Conservation (phyloP, 306 rosid species). For the Sindora glabra region DNA sequence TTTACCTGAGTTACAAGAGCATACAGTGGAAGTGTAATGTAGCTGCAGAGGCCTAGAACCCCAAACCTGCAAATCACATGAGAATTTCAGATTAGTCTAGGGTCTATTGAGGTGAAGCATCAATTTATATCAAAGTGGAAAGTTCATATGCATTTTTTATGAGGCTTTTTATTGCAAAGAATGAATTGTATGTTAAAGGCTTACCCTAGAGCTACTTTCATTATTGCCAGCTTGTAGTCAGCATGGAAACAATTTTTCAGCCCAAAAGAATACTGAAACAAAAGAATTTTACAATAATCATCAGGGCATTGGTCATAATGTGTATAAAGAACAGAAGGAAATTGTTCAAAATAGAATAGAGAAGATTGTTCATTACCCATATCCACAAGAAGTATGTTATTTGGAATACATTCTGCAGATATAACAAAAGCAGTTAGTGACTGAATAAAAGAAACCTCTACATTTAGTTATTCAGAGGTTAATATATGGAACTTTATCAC, state of each 20-base stretch:
- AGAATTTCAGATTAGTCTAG: background rate
- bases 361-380: conserved; percentile 52
- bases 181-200: conserved; percentile 10
- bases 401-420: conserved; percentile 86
- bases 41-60: conserved; percentile 70
- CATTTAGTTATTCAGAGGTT: background rate
- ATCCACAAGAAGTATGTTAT: conserved; percentile 68
- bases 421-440: conserved; percentile 17
- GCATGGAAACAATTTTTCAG: conserved; percentile 64
- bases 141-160: no score
- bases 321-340: background rate
- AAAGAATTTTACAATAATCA: conserved; percentile 6
- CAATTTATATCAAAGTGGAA: no score
- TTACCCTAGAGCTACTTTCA: conserved; percentile 66
- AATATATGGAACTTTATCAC: no score
- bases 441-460: background rate
- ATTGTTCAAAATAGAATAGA: background rate
- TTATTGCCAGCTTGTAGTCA: conserved; percentile 38
- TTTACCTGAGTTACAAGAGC: conserved; percentile 88
- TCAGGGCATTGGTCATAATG: background rate
- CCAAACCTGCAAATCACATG: conserved; percentile 32
- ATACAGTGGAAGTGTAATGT: conserved; percentile 82
- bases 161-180: background rate
- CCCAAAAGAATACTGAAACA: conserved; percentile 68
- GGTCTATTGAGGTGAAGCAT: background rate